Evolutionary conservation across 73 alveolate genomes (phyloP).

Genomic region (Paramecium primaurelia): DNA sequence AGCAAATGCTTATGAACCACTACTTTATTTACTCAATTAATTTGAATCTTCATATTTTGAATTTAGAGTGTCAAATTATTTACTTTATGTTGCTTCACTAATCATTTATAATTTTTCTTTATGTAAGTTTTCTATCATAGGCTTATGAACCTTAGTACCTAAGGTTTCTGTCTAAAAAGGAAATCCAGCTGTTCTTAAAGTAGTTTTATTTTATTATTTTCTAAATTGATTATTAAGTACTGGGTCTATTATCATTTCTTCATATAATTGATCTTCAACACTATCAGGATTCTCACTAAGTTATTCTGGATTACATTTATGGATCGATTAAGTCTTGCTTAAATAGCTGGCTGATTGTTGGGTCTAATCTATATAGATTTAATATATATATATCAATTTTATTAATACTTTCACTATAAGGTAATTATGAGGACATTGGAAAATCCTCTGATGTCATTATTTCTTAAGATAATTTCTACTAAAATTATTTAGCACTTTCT

Average conservation of each 20-base stretch:
- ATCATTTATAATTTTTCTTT: not conserved
- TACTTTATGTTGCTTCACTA: not conserved
- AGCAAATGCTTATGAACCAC: not conserved
- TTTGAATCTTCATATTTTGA: not conserved
- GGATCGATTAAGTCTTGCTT: not conserved
- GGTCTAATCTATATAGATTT: slow-evolving; percentile 14
- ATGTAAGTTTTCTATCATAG: not conserved
- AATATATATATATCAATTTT: not conserved
- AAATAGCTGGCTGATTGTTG: slow-evolving; percentile 34
- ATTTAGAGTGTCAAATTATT: not conserved
- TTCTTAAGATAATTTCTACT: not conserved
- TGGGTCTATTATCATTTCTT: not conserved
- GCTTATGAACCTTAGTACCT: not conserved
- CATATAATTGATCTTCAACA: not conserved
- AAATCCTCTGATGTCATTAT: slow-evolving; percentile 31
- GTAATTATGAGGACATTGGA: slow-evolving; percentile 6
- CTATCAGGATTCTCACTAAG: not conserved
- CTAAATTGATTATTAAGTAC: not conserved
- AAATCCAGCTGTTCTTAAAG: slow-evolving; percentile 45
- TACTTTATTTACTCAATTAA: not conserved
- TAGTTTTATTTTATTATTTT: slow-evolving; percentile 21
- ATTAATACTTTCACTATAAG: slow-evolving; percentile 26
- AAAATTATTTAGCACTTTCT: not conserved
- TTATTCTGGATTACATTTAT: not conserved
- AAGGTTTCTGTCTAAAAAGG: not conserved